Percentiles rank a stretch among this genome's conserved stretches.
Evolutionary conservation across 305 asterid species (phyloP).

Genomic region (Fraxinus platypoda): DNA sequence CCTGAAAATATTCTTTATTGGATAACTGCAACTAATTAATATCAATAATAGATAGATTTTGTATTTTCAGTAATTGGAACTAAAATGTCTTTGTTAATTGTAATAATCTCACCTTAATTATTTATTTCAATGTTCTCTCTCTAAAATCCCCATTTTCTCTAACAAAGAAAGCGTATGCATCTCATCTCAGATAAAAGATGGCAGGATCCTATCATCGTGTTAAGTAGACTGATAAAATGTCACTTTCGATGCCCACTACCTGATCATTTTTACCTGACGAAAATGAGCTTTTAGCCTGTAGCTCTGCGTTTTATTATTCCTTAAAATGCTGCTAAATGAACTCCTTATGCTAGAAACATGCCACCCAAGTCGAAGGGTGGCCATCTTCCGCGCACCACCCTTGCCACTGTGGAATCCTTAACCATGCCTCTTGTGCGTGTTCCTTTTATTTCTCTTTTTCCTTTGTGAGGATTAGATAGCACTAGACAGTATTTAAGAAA

Average conservation of each 20-base stretch:
- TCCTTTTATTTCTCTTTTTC: neutral
- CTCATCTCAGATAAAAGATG: neutral
- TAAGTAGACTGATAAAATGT: neutral
- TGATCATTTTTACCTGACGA: conserved; percentile 20
- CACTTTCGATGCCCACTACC: neutral
- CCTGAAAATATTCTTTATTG: conserved; percentile 29
- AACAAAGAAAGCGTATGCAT: conserved; percentile 13
- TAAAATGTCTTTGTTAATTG: neutral
- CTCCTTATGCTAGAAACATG: neutral
- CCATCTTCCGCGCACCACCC: conserved; percentile 34
- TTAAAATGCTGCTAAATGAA: neutral
- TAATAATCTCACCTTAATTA: neutral
- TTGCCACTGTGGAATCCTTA: conserved; percentile 71
- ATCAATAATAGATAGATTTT: neutral
- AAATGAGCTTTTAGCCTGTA: conserved; percentile 19
- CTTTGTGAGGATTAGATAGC: neutral
- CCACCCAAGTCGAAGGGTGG: conserved; percentile 11
- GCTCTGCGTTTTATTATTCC: conserved; percentile 7
- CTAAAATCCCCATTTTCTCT: conserved; percentile 17
- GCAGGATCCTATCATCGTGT: neutral
- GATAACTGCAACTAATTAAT: conserved; percentile 31
- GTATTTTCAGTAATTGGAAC: conserved; percentile 15
- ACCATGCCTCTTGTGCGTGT: conserved; percentile 67
- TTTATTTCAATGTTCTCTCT: neutral
- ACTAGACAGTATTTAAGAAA: neutral